Percentiles rank a stretch among this genome's conserved stretches.
These are phyloP conservation scores for Aureobasidium sp. DNA, from an alignment of 2,329 filamentous ascomycete species.

Conservation along the genomic window DNA sequence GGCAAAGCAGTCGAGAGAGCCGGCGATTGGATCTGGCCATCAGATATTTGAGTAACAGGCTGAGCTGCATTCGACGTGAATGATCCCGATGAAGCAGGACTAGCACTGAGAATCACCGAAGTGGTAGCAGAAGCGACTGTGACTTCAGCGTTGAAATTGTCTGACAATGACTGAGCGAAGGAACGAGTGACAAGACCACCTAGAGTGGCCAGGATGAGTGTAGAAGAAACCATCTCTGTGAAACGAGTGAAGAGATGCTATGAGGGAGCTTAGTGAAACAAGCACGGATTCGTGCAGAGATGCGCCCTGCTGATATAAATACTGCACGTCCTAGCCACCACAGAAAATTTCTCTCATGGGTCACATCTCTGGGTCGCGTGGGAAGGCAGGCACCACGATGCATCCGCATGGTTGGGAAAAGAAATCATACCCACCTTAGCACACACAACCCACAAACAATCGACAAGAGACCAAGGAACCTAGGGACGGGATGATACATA, in stretches of 20 bases:
- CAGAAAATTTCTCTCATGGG: background rate
- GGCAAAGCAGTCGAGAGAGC: background rate
- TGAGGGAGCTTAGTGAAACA: background rate
- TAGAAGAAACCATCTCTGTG: background rate
- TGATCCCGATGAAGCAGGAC: background rate
- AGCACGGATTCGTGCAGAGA: background rate
- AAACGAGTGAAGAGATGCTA: slow-evolving; percentile 7
- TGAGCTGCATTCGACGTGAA: background rate
- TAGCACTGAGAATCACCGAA: background rate
- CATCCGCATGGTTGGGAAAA: slow-evolving; percentile 2
- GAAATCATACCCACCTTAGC: background rate
- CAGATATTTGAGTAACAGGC: background rate
- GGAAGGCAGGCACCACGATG: background rate
- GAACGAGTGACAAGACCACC: slow-evolving; percentile 4
- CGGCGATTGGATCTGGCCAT: background rate
- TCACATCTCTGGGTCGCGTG: background rate
- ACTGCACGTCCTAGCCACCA: background rate
- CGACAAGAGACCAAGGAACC: background rate
- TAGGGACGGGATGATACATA: slow-evolving; percentile 3
- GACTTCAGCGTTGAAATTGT: slow-evolving; percentile 1
- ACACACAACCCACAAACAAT: background rate
- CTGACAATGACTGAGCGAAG: background rate
- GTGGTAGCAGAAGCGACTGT: background rate
- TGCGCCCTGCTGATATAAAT: background rate
- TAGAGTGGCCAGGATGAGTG: background rate